Evolutionary conservation across 768 basidiomycete species (phyloP).

Genomic region (Pleurotus tuoliensis): DNA sequence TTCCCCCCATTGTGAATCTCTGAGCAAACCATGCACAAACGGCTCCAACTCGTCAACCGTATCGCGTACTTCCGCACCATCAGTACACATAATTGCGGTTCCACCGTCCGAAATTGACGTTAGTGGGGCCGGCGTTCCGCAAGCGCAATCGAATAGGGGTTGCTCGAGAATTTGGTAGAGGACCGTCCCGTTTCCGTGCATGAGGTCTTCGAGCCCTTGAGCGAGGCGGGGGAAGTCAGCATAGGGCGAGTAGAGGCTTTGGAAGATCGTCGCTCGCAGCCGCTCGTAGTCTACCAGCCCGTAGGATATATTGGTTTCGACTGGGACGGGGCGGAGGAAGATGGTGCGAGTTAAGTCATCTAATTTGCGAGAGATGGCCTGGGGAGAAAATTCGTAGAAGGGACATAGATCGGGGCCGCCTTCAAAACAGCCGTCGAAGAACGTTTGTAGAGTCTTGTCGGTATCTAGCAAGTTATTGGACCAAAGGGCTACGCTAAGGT

Average conservation of each 20-base stretch:
- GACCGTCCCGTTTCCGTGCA: constrained; percentile 17
- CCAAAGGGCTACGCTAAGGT: constrained; percentile 10
- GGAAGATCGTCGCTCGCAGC: constrained; percentile 16
- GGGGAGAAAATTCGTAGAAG: constrained; percentile 17
- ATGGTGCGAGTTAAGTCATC: constrained; percentile 12
- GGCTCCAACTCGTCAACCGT: constrained; percentile 12
- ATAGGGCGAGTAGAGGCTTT: constrained; percentile 18
- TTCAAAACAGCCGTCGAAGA: constrained; percentile 17
- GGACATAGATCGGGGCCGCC: constrained; percentile 19
- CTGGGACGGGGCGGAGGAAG: constrained; percentile 16
- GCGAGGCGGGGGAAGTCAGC: constrained; percentile 13
- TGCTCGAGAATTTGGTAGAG: constrained; percentile 8
- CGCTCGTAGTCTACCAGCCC: constrained; percentile 20
- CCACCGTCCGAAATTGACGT: constrained; percentile 7
- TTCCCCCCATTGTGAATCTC: constrained; percentile 16
- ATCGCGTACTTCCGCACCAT: constrained; percentile 15
- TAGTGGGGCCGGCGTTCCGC: not conserved
- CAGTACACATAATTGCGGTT: constrained; percentile 14
- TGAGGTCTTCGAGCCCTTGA: constrained; percentile 18
- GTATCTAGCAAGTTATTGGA: constrained; percentile 17
- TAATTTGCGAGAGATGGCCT: constrained; percentile 14
- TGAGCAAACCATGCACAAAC: constrained; percentile 10
- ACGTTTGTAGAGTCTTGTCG: constrained; percentile 17
- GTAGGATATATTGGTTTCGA: constrained; percentile 11
- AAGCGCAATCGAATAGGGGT: not conserved